These are phyloP conservation scores for Aphanomyces invadans DNA, from an alignment of 352 stramenopile species.

Conservation along the genomic window DNA sequence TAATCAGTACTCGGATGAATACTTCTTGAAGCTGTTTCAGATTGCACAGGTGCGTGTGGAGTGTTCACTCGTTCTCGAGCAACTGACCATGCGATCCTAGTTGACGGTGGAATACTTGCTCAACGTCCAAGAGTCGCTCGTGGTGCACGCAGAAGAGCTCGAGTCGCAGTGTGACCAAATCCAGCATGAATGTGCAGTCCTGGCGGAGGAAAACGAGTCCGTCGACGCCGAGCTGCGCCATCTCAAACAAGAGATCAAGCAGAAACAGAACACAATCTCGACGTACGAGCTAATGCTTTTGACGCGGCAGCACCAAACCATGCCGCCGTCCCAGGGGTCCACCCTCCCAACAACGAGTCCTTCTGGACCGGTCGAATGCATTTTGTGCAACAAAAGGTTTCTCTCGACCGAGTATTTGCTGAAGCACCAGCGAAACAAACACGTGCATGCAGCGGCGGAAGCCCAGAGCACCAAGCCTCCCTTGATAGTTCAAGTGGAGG, in stretches of 20 bases:
- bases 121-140: slow-evolving; percentile 76
- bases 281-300: slow-evolving; percentile 77
- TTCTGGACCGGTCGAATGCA: slow-evolving; percentile 32
- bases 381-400: slow-evolving; percentile 71
- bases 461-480: background rate
- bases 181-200: slow-evolving; percentile 44
- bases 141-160: slow-evolving; percentile 49
- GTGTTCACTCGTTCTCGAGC: background rate
- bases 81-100: slow-evolving; percentile 26
- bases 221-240: slow-evolving; percentile 45
- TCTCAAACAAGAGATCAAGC: slow-evolving; percentile 69
- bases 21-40: slow-evolving; percentile 83
- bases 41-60: slow-evolving; percentile 49
- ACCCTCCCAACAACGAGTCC: background rate
- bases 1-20: slow-evolving; percentile 74
- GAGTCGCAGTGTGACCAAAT: slow-evolving; percentile 65
- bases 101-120: slow-evolving; percentile 76
- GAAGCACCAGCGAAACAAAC: slow-evolving; percentile 56
- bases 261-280: slow-evolving; percentile 74
- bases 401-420: slow-evolving; percentile 63
- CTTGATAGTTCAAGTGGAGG: background rate
- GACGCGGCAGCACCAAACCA: slow-evolving; percentile 27
- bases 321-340: background rate
- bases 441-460: slow-evolving; percentile 27
- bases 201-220: slow-evolving; percentile 57